A percentile compares a stretch with the other conserved stretches of the same genome.
Conservation (phyloP, 176 grass and related monocot species). For the Ampelocalamus luodianensis region DNA sequence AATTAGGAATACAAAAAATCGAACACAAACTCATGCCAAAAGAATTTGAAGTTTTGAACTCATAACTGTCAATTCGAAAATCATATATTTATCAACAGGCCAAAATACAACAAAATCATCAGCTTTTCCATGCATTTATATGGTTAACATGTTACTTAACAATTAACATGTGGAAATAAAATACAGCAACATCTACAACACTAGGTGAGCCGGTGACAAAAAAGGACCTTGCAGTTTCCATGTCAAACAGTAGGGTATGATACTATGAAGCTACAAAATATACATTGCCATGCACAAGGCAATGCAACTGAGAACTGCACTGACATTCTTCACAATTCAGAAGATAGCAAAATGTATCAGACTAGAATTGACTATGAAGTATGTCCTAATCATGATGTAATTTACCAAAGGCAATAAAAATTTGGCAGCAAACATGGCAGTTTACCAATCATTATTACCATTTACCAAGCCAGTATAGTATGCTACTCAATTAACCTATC, state of each 20-base stretch:
- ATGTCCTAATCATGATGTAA: slow-evolving; percentile 8
- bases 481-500: background rate
- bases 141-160: background rate
- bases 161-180: background rate
- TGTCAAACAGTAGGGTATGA: background rate
- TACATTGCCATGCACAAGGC: background rate
- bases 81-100: background rate
- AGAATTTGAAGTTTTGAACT: background rate
- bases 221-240: background rate
- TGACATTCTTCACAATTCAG: background rate
- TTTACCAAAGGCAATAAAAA: background rate
- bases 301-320: background rate
- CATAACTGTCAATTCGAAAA: background rate
- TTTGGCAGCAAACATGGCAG: background rate
- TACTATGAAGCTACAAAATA: background rate
- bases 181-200: slow-evolving; percentile 4
- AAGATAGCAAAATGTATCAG: background rate
- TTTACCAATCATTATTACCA: background rate
- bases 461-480: background rate
- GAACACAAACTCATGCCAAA: background rate
- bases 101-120: background rate
- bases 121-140: background rate
- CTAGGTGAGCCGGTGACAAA: background rate
- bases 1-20: background rate
- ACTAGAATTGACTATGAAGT: background rate